Percentiles rank a stretch among this genome's conserved stretches.
These are phyloP conservation scores for Neonothopanus nambi DNA, from an alignment of 1,284 basidiomycete species.

Conservation along the genomic window DNA sequence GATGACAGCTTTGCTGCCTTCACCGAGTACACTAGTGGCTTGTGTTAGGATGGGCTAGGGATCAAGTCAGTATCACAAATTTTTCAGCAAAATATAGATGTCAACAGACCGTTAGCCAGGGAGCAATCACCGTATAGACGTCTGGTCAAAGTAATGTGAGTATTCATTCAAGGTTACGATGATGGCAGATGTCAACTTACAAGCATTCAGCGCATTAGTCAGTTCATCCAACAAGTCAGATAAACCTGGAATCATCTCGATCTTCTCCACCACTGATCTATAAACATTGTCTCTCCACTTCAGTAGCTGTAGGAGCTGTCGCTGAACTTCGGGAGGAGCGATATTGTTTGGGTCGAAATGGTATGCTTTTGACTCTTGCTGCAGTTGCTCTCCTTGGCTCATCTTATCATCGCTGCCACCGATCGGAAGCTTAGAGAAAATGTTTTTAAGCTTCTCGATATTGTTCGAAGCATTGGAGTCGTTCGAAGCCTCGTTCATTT, in stretches of 20 bases:
- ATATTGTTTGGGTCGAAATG: slow-evolving; percentile 59
- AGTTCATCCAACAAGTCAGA: slow-evolving; percentile 69
- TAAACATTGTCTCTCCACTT: slow-evolving; percentile 71
- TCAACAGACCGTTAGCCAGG: slow-evolving; percentile 53
- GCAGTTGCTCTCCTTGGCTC: slow-evolving; percentile 52
- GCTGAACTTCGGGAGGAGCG: slow-evolving; percentile 71
- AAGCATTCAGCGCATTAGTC: slow-evolving; percentile 63
- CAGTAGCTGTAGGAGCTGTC: slow-evolving; percentile 65
- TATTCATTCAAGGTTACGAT: too few relatives aligned
- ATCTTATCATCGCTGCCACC: slow-evolving; percentile 53
- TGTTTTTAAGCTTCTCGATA: slow-evolving; percentile 41
- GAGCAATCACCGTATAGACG: slow-evolving; percentile 73
- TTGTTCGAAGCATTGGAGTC: slow-evolving; percentile 34
- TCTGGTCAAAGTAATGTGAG: slow-evolving; percentile 33
- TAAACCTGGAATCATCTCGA: slow-evolving; percentile 71
- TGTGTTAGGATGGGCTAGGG: slow-evolving; percentile 57
- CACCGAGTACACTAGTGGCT: slow-evolving; percentile 57
- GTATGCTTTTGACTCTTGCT: slow-evolving; percentile 52
- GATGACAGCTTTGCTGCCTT: slow-evolving; percentile 71
- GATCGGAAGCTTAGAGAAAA: slow-evolving; percentile 55
- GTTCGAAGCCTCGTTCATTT: slow-evolving; percentile 53
- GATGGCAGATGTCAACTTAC: slow-evolving; percentile 39
- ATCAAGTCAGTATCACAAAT: background rate
- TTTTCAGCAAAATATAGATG: background rate
- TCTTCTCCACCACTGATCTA: slow-evolving; percentile 48